Evolutionary conservation across 495 filamentous ascomycete species (phyloP), one percentile per base, ranked within the genome.

Genomic region (Neurospora africana): DNA sequence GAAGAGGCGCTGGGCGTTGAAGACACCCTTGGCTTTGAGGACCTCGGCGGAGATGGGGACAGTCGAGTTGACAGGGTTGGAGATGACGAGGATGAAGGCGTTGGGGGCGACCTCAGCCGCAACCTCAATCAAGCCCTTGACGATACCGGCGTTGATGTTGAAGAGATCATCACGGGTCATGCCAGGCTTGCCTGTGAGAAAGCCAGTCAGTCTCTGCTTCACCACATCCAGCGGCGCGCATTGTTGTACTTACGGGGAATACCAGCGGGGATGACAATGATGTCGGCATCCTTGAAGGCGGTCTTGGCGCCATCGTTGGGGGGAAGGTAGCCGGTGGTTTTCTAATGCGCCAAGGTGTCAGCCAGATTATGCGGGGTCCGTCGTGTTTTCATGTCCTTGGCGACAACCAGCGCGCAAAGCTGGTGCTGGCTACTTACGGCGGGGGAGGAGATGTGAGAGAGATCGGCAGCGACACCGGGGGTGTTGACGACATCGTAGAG

Each of bases 401-500:
- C 27, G 53, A 65, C 53, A 65, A 30, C 53, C 53, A 65, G 53
- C 53, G 53, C 53, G 53, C 53, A 65, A 65, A 65, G 53, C 27
- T 13, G 15, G 53, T 19, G 53, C 23, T 65, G 53, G 74, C 68
- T 72, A 86, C 93, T 75, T 89, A 98, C 94, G 75, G 96, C 95
- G 70, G 89, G 87, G 44, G 93, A 92, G 58, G 95, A 97, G 84
- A 99, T 98, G 84, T 99, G 95, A 69, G 95, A 97, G 69, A 99
- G 89, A 80, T 99, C 95, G 73, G 95, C 90, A 53, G 95, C 90
- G 72, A 99, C 95, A 81, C 95, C 95, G 73, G 94, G 95, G 58
- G 94, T 96, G 87, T 98, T 97, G 81, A 98, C 95, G 73, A 98
- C 93, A 95, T 98, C 95, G 87, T 97, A 99, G 75, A 99, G 90